Evolutionary conservation across 176 grass and related monocot species (phyloP).

Genomic region (Rhynchospora tenuis): DNA sequence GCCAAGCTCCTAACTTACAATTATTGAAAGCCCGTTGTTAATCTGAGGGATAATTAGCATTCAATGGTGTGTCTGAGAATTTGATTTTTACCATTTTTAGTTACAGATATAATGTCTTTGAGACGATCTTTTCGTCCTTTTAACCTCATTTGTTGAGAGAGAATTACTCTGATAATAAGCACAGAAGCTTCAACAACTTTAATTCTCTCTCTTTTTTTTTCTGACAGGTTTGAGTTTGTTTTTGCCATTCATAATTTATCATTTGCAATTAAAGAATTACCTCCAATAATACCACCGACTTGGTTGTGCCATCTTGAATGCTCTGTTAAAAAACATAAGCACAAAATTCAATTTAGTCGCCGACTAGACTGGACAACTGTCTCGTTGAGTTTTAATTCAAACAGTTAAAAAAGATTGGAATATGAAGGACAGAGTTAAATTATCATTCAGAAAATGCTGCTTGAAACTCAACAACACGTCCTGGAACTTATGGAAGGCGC

Average conservation of each 20-base stretch:
- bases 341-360: background rate
- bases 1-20: background rate
- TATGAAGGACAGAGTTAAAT: background rate
- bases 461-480: background rate
- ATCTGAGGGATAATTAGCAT: background rate
- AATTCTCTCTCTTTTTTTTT: background rate
- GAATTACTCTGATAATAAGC: background rate
- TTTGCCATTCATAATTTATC: background rate
- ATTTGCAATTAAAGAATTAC: constrained; percentile 26
- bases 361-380: background rate
- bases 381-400: background rate
- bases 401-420: background rate
- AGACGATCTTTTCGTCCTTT: background rate
- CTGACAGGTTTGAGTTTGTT: background rate
- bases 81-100: background rate
- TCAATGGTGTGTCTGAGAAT: background rate
- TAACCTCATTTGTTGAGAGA: background rate
- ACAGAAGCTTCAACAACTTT: background rate
- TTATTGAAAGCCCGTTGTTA: background rate
- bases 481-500: too few species aligned
- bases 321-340: constrained; percentile 4
- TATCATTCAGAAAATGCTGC: background rate
- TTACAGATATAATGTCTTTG: background rate
- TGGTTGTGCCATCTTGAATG: background rate
- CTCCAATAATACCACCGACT: constrained; percentile 30